Percentiles rank a stretch among this genome's conserved stretches.
Conservation (phyloP, 768 basidiomycete genomes). For the Rhodotorula sphaerocarpa region DNA sequence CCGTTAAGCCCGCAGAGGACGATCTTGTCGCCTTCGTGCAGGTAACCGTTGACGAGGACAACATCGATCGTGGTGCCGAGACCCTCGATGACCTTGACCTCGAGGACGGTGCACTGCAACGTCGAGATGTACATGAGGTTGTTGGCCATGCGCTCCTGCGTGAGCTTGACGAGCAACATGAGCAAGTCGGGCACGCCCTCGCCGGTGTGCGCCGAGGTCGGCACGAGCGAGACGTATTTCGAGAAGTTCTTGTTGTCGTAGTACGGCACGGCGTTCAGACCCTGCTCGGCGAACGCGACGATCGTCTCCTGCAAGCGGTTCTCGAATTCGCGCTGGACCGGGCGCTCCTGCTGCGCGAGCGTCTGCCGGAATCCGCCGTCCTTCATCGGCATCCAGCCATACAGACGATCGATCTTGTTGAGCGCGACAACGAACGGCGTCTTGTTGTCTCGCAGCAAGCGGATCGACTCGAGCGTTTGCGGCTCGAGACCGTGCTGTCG, state of each 20-base stretch:
- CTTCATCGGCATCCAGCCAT: slow-evolving; percentile 84
- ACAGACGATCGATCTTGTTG: slow-evolving; percentile 99
- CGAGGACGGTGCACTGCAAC: slow-evolving; percentile 92
- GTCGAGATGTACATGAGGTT: slow-evolving; percentile 96
- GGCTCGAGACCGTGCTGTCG: slow-evolving; percentile 85
- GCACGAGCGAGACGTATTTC: slow-evolving; percentile 88
- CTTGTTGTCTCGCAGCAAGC: slow-evolving; percentile 80
- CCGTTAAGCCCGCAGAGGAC: slow-evolving; percentile 96
- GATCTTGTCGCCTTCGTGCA: slow-evolving; percentile 84
- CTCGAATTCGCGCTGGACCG: slow-evolving; percentile 85
- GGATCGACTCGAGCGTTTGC: slow-evolving; percentile 94
- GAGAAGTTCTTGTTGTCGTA: slow-evolving; percentile 96
- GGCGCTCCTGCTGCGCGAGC: slow-evolving; percentile 64
- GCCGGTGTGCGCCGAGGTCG: slow-evolving; percentile 94
- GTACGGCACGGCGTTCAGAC: slow-evolving; percentile 86
- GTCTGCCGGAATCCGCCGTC: slow-evolving; percentile 89
- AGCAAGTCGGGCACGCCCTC: slow-evolving; percentile 99
- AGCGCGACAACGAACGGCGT: slow-evolving; percentile 98
- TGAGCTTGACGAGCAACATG: slow-evolving; percentile 92
- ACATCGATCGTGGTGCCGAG: slow-evolving; percentile 97
- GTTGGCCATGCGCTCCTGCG: slow-evolving; percentile 95
- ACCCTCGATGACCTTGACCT: slow-evolving; percentile 97
- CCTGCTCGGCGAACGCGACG: slow-evolving; percentile 94
- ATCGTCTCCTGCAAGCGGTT: slow-evolving; percentile 76
- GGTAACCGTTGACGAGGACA: slow-evolving; percentile 83